Evolutionary conservation across 345 rosid genomes (phyloP).

Genomic region (Eutrema heterophyllum): DNA sequence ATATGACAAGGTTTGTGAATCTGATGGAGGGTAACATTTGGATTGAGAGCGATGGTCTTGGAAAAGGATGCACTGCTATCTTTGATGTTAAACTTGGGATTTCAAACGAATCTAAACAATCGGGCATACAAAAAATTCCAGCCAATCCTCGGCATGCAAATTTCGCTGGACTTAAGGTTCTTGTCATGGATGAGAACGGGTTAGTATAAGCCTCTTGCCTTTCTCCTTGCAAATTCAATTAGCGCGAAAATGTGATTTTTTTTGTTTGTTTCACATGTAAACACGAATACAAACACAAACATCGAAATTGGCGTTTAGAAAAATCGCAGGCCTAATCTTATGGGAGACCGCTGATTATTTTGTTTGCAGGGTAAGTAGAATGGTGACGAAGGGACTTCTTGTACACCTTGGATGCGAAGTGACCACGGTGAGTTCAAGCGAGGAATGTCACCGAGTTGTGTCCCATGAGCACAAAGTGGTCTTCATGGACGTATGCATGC

Average conservation of each 20-base stretch:
- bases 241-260: neutral
- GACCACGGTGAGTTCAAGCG: conserved; percentile 57
- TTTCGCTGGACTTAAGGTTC: conserved; percentile 87
- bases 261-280: neutral
- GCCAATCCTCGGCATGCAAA: conserved; percentile 44
- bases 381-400: conserved; percentile 77
- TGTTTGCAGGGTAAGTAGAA: conserved; percentile 70
- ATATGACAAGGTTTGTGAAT: conserved; percentile 73
- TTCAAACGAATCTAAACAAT: conserved; percentile 51
- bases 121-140: conserved; percentile 37
- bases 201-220: conserved; percentile 34
- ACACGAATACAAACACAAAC: too few relatives aligned
- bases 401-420: conserved; percentile 90
- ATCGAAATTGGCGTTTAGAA: neutral
- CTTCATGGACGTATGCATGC: conserved; percentile 64
- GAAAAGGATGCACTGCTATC: conserved; percentile 87
- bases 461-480: conserved; percentile 79
- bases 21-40: conserved; percentile 97
- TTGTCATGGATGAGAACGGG: conserved; percentile 93
- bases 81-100: conserved; percentile 78
- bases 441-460: conserved; percentile 61
- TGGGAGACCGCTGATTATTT: neutral
- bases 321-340: neutral
- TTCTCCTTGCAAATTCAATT: neutral
- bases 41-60: conserved; percentile 95